phyloP scores from a whole-genome alignment of 192 early-diverging fungal genomes.

The Globomyces pollinis-pini region DNA sequence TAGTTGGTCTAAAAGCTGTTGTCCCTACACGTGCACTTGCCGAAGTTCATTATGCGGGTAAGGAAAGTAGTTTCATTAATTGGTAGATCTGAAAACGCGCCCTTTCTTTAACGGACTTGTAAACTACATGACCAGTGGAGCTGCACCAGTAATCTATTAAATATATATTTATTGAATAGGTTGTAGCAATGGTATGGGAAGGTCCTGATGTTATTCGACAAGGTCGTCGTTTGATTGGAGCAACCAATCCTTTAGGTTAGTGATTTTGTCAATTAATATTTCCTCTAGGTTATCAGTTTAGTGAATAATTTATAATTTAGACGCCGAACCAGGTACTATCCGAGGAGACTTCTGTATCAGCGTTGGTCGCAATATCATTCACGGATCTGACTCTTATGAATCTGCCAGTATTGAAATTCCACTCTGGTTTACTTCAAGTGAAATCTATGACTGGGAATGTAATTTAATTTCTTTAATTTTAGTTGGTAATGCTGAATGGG shows the following conservation, averaged over 20 bases:
- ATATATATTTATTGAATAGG: constrained; percentile 5
- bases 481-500: constrained; percentile 8
- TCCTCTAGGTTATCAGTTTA: no score
- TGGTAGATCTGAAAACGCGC: constrained; percentile 67
- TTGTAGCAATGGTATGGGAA: constrained; percentile 70
- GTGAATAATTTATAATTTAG: no score
- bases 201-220: constrained; percentile 76
- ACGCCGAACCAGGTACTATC: constrained; percentile 77
- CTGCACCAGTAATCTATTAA: constrained; percentile 64
- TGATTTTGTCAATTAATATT: constrained; percentile 19
- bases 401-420: constrained; percentile 71
- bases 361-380: constrained; percentile 61
- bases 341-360: constrained; percentile 72
- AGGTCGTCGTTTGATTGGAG: constrained; percentile 82
- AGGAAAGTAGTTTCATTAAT: no score
- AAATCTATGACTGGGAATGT: constrained; percentile 15
- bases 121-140: constrained; percentile 86
- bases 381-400: constrained; percentile 82
- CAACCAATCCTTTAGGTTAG: constrained; percentile 90
- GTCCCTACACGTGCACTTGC: constrained; percentile 52
- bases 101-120: constrained; percentile 88
- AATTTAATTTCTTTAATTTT: neutral
- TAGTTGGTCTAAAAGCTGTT: constrained; percentile 73
- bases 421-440: constrained; percentile 23
- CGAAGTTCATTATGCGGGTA: constrained; percentile 82